Evolutionary conservation across 768 basidiomycete species (phyloP).

Genomic region (Boletus bicolor): DNA sequence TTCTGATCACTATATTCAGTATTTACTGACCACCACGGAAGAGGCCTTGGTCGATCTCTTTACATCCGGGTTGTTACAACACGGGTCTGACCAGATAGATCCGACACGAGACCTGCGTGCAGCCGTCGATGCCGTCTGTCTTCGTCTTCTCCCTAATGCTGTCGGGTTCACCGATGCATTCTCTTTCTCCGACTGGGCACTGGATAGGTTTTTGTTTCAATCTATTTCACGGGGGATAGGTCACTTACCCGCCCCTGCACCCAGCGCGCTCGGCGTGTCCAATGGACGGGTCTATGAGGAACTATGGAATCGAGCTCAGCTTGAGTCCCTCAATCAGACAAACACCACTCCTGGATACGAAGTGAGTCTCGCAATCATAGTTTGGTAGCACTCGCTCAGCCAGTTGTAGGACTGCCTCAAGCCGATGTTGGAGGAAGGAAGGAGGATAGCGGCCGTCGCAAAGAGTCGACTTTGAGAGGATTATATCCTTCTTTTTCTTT

Average conservation of each 20-base stretch:
- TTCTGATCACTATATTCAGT: slow-evolving; percentile 36
- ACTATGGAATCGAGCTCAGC: slow-evolving; percentile 56
- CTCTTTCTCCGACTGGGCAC: slow-evolving; percentile 71
- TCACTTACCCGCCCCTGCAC: background rate
- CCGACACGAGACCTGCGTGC: slow-evolving; percentile 48
- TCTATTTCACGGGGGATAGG: background rate
- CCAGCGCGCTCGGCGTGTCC: slow-evolving; percentile 59
- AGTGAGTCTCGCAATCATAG: slow-evolving; percentile 28
- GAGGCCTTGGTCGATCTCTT: slow-evolving; percentile 55
- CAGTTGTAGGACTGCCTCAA: slow-evolving; percentile 20
- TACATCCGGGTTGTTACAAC: slow-evolving; percentile 46
- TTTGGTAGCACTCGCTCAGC: background rate
- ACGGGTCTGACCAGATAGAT: slow-evolving; percentile 31
- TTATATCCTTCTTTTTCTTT: too few relatives aligned
- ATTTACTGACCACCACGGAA: slow-evolving; percentile 58
- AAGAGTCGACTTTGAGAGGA: slow-evolving; percentile 23
- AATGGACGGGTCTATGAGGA: slow-evolving; percentile 67
- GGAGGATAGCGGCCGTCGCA: slow-evolving; percentile 8
- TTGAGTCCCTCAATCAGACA: slow-evolving; percentile 55
- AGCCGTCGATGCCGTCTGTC: slow-evolving; percentile 47
- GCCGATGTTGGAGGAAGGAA: slow-evolving; percentile 26
- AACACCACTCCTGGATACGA: slow-evolving; percentile 55
- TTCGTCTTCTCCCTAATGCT: slow-evolving; percentile 55
- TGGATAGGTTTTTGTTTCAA: slow-evolving; percentile 51
- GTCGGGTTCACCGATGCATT: slow-evolving; percentile 73